A percentile compares a stretch with the other conserved stretches of the same genome.
These are phyloP conservation scores for Penicillium capsulatum DNA, from an alignment of 2,329 filamentous ascomycete genomes.

Conservation along the genomic window DNA sequence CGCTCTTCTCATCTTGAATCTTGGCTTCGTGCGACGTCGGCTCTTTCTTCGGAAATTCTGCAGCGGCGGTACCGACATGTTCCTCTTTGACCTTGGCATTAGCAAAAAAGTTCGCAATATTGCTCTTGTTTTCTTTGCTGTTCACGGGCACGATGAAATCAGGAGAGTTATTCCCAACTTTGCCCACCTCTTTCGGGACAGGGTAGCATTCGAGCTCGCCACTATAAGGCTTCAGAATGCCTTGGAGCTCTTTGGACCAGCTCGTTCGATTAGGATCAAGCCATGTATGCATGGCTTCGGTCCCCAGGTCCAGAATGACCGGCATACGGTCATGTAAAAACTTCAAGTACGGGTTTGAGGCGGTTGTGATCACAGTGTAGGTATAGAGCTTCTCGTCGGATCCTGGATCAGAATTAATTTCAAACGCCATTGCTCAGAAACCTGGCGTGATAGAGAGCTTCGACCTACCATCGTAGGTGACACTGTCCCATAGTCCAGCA, in stretches of 20 bases:
- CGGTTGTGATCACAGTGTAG: slow-evolving; percentile 90
- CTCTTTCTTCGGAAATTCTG: slow-evolving; percentile 23
- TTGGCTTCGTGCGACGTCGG: slow-evolving; percentile 35
- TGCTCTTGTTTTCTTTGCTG: slow-evolving; percentile 83
- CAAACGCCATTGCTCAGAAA: no score
- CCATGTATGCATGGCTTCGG: slow-evolving; percentile 67
- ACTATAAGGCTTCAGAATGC: slow-evolving; percentile 70
- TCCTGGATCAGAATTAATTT: slow-evolving; percentile 36
- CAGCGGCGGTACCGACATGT: slow-evolving; percentile 24
- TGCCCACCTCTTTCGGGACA: slow-evolving; percentile 84
- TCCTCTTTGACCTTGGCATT: slow-evolving; percentile 45
- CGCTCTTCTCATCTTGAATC: slow-evolving; percentile 23
- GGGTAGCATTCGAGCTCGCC: slow-evolving; percentile 80
- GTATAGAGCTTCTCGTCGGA: slow-evolving; percentile 71
- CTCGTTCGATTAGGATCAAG: slow-evolving; percentile 66
- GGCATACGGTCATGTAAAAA: slow-evolving; percentile 97
- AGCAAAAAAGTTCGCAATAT: slow-evolving; percentile 89
- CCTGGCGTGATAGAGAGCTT: not conserved
- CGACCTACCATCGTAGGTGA: slow-evolving; percentile 67
- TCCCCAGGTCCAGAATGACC: slow-evolving; percentile 76
- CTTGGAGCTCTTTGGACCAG: slow-evolving; percentile 77
- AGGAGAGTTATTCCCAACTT: slow-evolving; percentile 86
- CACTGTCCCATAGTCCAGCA: slow-evolving; percentile 88
- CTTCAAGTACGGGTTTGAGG: slow-evolving; percentile 72
- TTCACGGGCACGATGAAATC: slow-evolving; percentile 77